These are phyloP conservation scores for Solanum rostratum DNA, from an alignment of 257 asterid species.

Conservation along the genomic window DNA sequence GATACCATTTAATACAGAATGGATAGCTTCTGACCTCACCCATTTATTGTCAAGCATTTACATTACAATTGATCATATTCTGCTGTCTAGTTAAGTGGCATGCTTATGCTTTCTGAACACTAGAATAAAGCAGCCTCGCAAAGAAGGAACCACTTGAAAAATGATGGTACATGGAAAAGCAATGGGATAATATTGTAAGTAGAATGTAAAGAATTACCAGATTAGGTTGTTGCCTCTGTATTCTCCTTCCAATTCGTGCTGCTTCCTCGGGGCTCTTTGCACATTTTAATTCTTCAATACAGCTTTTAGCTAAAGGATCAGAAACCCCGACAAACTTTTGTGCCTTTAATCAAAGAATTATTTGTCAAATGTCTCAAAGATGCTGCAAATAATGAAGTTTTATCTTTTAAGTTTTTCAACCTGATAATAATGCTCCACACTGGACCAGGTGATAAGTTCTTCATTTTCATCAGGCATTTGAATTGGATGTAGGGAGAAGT, in stretches of 20 bases:
- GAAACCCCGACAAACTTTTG: slow-evolving; percentile 62
- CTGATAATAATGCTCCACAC: slow-evolving; percentile 99
- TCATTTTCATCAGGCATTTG: slow-evolving; percentile 62
- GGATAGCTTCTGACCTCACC: neutral
- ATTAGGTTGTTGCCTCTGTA: slow-evolving; percentile 62
- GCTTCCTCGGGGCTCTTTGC: slow-evolving; percentile 98
- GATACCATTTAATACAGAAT: neutral
- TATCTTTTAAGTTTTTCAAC: slow-evolving; percentile 15
- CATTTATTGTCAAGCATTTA: neutral
- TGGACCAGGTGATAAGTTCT: slow-evolving; percentile 52
- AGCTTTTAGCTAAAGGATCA: slow-evolving; percentile 44
- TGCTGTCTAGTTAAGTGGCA: neutral
- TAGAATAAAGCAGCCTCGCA: neutral
- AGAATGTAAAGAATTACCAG: slow-evolving; percentile 38
- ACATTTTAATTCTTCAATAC: slow-evolving; percentile 51
- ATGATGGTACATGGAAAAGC: neutral
- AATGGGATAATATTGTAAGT: neutral
- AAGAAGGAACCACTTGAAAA: neutral
- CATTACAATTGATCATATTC: neutral
- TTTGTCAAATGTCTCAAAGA: neutral
- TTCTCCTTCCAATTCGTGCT: slow-evolving; percentile 82
- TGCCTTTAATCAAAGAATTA: slow-evolving; percentile 40
- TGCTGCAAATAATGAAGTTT: neutral
- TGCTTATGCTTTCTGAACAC: neutral
- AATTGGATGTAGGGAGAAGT: slow-evolving; percentile 85